Conservation (phyloP, 306 rosid genomes). For the Benincasa hispida region DNA sequence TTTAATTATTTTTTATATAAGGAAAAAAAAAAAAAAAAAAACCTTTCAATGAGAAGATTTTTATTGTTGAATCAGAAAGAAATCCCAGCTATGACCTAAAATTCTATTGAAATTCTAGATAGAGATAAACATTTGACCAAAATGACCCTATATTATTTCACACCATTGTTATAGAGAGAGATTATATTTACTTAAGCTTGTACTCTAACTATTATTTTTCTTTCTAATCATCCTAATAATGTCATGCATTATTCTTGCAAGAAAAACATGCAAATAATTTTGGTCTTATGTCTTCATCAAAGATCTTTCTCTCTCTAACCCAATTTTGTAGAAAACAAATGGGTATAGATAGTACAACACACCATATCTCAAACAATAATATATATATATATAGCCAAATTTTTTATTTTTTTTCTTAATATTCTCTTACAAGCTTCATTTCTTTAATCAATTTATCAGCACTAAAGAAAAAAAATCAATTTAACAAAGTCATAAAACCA, state of each 20-base stretch:
- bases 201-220: neutral
- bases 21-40: too few relatives aligned
- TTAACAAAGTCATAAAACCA: neutral
- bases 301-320: too few relatives aligned
- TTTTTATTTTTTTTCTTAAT: neutral
- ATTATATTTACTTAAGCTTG: neutral
- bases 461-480: neutral
- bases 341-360: neutral
- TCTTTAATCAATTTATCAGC: neutral
- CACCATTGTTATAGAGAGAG: neutral
- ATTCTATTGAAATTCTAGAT: neutral
- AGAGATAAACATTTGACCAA: neutral
- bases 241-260: constrained; percentile 2
- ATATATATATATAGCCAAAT: neutral
- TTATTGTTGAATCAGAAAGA: neutral
- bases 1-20: too few relatives aligned
- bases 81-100: too few relatives aligned
- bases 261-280: constrained; percentile 1
- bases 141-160: neutral
- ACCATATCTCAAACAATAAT: neutral
- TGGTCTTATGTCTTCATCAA: neutral
- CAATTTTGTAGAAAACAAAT: neutral
- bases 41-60: too few relatives aligned
- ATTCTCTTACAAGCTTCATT: neutral
- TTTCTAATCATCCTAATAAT: neutral